Base-by-base conservation (phyloP, 164 flowering plant genomes). In the Echeveria elegans region DNA sequence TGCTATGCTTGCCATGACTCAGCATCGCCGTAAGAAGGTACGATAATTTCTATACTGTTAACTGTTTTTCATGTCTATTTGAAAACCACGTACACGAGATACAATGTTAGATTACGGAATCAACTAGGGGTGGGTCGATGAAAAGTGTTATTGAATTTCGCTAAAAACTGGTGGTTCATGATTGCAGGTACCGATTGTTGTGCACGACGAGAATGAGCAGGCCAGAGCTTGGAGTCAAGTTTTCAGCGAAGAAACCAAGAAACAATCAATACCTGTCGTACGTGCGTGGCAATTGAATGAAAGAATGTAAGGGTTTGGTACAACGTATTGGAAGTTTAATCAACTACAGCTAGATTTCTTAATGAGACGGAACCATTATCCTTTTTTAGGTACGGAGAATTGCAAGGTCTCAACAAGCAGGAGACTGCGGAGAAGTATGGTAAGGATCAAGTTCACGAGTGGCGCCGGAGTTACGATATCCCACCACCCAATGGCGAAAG, bases 401-500 rank as follows among this genome's bases (percentile, higher is more conserved):
- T 95, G 50, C 99, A 95, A 71, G 99, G 99, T 71, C 97, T 95
- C 36, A 88, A 95, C 78, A 95, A 95, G 79, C 90, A 90, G 75
- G 97, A 95, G 82, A 95, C 99, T 21, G 97, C 97, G 30, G 96
- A 95, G 50, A 87, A 83, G 79, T 95, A 80, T 73, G 99, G 99
- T 28, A 85, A 83, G 63, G 96, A 95, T 68, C 80, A 92, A 74
- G 97, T 95, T 45, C 96, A 95, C 68, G 97, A 85, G 71, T 95
- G 97, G 97, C 87, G 97, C 14, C 88, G 99, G 47, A 92, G 99
- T 76, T 95, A 92, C 72, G 91, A 92, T 72, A 83, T 81, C 64
- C 97, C 97, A 74, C 99, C 99, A 21, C 99, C 99, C 2, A 89
- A 92, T 71, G 99, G 97, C 6, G 99, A 95, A 86, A 95, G 99